Base-by-base conservation (phyloP, 495 filamentous ascomycete species). In the Penicillium malachiteum region DNA sequence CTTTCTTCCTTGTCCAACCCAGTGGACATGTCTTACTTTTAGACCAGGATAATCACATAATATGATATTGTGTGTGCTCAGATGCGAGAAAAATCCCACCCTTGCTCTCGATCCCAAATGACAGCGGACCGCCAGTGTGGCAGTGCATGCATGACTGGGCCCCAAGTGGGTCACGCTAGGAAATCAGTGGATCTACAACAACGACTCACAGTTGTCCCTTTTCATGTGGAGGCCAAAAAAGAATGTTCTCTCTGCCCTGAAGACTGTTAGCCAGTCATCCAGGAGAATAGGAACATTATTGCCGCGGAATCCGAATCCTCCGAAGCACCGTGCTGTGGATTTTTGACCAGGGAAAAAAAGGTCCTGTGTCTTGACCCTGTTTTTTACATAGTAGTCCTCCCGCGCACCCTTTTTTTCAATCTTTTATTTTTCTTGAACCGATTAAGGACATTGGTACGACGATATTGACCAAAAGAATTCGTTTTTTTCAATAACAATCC, bases 61-160 rank as follows among this genome's bases (percentile, higher is more conserved):
- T 39, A 46, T 44, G 9, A 42, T 26, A 43, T 16, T 47, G 51
- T 9, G 18, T 48, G 45, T 41, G 43, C 1, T 33, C 18, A 48
- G 38, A 38, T 18, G 16, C 32, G 21, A 13, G 14, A 46, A 3
- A 32, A 21, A 14, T 26, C 13, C 17, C 13, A 26, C 45, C 53
- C 44, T 42, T 53, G 52, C 39, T 58, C 53, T 26, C 33, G 47
- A 53, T 57, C 59, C 59, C 57, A 68, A 69, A 63, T 72, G 72
- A 72, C 69, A 72, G 67, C 62, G 59, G 62, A 56, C 57, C 62
- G 56, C 17, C 66, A 74, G 54, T 73, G 73, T 76, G 73, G 73
- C 73, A 76, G 73, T 76, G 73, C 73, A 74, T 73, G 73, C 71
- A 74, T 44, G 58, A 65, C 63, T 62, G 65, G 59, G 44, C 49